Evolutionary conservation across 805 yeast genomes (phyloP), one percentile per base, ranked within the genome.

Genomic region (Naumovozyma baii): DNA sequence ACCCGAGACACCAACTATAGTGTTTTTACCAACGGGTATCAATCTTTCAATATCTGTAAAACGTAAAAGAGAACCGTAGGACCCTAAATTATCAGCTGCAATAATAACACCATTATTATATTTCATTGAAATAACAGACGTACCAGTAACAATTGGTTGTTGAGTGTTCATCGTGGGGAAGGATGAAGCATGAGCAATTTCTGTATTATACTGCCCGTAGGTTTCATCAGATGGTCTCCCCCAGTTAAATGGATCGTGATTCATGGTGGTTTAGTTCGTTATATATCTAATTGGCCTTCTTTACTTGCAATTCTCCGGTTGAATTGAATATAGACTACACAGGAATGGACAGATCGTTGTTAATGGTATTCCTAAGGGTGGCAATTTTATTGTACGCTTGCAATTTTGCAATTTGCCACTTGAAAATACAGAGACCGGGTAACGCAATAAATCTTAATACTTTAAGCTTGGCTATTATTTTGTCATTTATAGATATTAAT

Each of bases 241-340:
- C 98, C 98, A 90, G 51, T 73, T 72, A 53, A 71, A 78, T 47
- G 96, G 97, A 70, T 83, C 84, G 85, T 92, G 97, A 56, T 90
- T 83, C 98, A 90, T 92, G 17, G 26, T 25, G 26, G 10, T 7
- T 22, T 22, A 7, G 26, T 7, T 22, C 10, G 26, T 10, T 22
- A n/a, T n/a, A n/a, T n/a, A n/a, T n/a, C n/a, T n/a, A n/a, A n/a
- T n/a, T n/a, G n/a, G n/a, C n/a, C n/a, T n/a, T n/a, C n/a, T n/a
- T n/a, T n/a, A n/a, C n/a, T n/a, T n/a, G n/a, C n/a, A n/a, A n/a
- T n/a, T n/a, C n/a, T n/a, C n/a, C n/a, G n/a, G n/a, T n/a, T n/a
- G n/a, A n/a, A n/a, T n/a, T n/a, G n/a, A n/a, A n/a, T n/a, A n/a
- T n/a, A n/a, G n/a, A n/a, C n/a, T n/a, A n/a, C n/a, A n/a, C n/a